Base-by-base conservation (phyloP, 2,329 filamentous ascomycete genomes). In the Venturia carpophila region DNA sequence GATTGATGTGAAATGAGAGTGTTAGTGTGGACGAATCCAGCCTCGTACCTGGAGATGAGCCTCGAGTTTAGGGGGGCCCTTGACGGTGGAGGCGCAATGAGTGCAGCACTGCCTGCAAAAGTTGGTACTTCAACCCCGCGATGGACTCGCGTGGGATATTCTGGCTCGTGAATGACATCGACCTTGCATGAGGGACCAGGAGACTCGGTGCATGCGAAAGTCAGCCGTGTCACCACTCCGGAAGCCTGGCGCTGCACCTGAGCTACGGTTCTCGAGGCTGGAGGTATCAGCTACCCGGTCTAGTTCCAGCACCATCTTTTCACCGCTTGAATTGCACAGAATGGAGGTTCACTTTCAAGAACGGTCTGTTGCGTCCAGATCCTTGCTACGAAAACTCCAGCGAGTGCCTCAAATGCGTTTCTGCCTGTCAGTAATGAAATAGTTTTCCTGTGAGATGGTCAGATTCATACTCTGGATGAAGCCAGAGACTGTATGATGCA, bases 21-120 rank as follows among this genome's bases (percentile, higher is more conserved):
- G n/a, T n/a, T n/a, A n/a, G n/a, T n/a, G n/a, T 37, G 3, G 37
- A 56, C 27, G 27, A 37, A 56, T 37, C 30, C 24, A 37, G 52
- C 52, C 52, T 56, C 34, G 30, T 56, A 24, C 52, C 37, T 56
- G 24, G 15, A 56, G 52, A 56, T 34, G 52, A 56, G 52, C 52
- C 27, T 56, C 30, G 52, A 56, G 52, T 15, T 56, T n/a, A 56
- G 30, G 52, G 15, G 34, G 27, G 30, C 27, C 52, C 27, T 56
- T 13, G 15, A 5, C 37, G 6, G 52, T 56, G 30, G 52, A 56
- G 52, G 52, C 52, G 52, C 52, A 56, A 19, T 34, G 2, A 19
- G 3, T 56, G 5, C 5, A n/a, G 52, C 52, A 58, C 52, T 37
- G 52, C 52, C 52, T 37, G 27, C 30, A 17, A n/a, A 37, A 58